Evolutionary conservation across 2,329 filamentous ascomycete species (phyloP).

Genomic region (Curvularia verruculosa): DNA sequence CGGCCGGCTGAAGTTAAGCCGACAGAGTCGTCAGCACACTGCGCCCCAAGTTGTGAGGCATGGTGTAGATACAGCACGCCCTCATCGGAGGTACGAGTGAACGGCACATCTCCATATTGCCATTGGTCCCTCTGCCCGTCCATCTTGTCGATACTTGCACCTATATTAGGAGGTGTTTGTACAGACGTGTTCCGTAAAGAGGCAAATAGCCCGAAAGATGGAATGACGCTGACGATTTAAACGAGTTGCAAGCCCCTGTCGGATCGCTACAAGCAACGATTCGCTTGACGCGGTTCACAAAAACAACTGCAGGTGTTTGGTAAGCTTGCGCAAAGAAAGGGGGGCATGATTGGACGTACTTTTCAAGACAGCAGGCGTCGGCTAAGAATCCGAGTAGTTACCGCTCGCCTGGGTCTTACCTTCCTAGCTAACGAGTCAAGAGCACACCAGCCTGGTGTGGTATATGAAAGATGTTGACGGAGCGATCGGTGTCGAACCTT

Average conservation of each 20-base stretch:
- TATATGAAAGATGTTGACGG: neutral
- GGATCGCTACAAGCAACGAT: neutral
- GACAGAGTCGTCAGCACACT: neutral
- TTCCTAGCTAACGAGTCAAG: neutral
- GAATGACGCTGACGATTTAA: neutral
- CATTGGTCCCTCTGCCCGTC: neutral
- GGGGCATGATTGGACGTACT: neutral
- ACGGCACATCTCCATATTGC: too few relatives aligned
- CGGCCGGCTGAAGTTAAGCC: neutral
- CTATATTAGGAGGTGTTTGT: neutral
- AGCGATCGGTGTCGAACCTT: neutral
- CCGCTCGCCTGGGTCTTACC: neutral
- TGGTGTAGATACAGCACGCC: neutral
- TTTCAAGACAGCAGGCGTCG: neutral
- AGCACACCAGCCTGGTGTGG: neutral
- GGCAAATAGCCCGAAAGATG: neutral
- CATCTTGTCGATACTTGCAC: neutral
- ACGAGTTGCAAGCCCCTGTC: neutral
- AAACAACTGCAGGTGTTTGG: neutral
- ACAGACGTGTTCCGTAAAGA: neutral
- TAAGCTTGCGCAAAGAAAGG: neutral
- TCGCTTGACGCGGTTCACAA: neutral
- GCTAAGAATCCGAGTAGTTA: neutral
- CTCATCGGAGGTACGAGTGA: neutral
- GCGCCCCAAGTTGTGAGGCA: neutral